Conservation (phyloP, 2,329 filamentous ascomycete genomes). For the Stachybotrys chartarum region DNA sequence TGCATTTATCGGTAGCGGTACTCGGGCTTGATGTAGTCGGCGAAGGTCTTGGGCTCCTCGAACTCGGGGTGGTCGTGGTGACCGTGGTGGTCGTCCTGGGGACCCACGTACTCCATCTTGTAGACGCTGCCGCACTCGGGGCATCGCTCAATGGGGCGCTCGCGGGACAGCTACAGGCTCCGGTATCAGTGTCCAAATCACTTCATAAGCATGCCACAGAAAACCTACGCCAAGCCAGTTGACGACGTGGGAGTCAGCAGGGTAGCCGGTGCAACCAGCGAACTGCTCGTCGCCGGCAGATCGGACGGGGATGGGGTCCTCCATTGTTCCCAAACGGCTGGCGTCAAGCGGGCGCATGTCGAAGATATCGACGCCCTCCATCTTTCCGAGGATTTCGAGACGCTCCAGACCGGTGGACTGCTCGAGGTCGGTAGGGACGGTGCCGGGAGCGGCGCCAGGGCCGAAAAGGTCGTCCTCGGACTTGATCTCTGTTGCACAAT, state of each 20-base stretch:
- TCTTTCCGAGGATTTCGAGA: conserved; percentile 98
- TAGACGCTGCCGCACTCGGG: conserved; percentile 93
- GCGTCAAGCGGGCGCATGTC: conserved; percentile 96
- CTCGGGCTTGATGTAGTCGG: conserved; percentile 90
- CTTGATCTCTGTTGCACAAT: conserved; percentile 63
- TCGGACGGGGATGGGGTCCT: conserved; percentile 84
- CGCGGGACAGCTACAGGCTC: conserved; percentile 62
- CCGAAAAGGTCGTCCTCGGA: conserved; percentile 73
- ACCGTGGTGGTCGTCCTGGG: conserved; percentile 61
- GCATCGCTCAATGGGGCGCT: conserved; percentile 91
- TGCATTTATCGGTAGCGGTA: conserved; percentile 64
- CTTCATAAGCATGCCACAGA: background rate
- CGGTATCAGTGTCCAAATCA: background rate
- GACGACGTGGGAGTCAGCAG: conserved; percentile 84
- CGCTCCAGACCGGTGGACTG: conserved; percentile 97
- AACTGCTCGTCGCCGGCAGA: conserved; percentile 96
- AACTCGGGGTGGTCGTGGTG: conserved; percentile 53
- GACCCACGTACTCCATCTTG: conserved; percentile 96
- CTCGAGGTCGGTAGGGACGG: conserved; percentile 88
- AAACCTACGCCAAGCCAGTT: conserved; percentile 79
- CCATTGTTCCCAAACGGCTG: conserved; percentile 82
- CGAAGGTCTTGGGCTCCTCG: conserved; percentile 91
- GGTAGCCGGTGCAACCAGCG: conserved; percentile 89
- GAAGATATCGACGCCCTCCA: conserved; percentile 96
- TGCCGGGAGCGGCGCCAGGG: conserved; percentile 74